Evolutionary conservation across 176 grass and related monocot genomes (phyloP), one percentile per base, ranked within the genome.

Genomic region (Oryza glaberrima): DNA sequence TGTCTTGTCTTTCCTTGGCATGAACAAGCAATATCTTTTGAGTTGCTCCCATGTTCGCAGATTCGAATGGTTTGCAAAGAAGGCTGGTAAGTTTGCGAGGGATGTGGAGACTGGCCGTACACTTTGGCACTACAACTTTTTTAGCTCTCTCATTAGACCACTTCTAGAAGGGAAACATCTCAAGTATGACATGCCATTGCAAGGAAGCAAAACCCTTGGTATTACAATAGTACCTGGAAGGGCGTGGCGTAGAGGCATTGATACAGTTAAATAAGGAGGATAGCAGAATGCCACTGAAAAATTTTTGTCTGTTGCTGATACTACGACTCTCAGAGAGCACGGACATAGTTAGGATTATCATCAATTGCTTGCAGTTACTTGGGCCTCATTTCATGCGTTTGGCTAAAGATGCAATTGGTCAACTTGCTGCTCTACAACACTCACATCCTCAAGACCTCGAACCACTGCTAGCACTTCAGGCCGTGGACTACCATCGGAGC

Each of bases 291-390:
- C 69, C 69, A 1, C 16, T 54, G 2, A 25, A 16, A 13, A 49
- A 2, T 4, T 49, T 49, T 13, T 6, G 8, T 9, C 20, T 65
- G 0, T 26, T 19, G 6, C 1, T 71, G 11, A 65, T 72, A 4
- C 67, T 85, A 47, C 52, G 56, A 32, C 26, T 86, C 6, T 79
- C 84, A 7, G 84, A 79, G 41, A 86, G 76, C 26, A 78, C 54
- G 0, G 54, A 79, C 52, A 72, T 79, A 19, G 0, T 72, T 6
- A 68, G 54, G 2, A 35, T 71, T 4, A 38, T 40, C 16, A 35
- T 72, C 14, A 63, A 17, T 7, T 86, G 76, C 25, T 65, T 86
- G 67, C 67, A 38, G 11, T 20, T 11, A 32, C 19, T 79, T n/a
- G 60, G 75, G 6, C 28, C 76, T 35, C 28, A 7, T 3, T 36